These are phyloP conservation scores for Leccinum pachyderme DNA, from an alignment of 1,284 basidiomycete species.

Conservation along the genomic window DNA sequence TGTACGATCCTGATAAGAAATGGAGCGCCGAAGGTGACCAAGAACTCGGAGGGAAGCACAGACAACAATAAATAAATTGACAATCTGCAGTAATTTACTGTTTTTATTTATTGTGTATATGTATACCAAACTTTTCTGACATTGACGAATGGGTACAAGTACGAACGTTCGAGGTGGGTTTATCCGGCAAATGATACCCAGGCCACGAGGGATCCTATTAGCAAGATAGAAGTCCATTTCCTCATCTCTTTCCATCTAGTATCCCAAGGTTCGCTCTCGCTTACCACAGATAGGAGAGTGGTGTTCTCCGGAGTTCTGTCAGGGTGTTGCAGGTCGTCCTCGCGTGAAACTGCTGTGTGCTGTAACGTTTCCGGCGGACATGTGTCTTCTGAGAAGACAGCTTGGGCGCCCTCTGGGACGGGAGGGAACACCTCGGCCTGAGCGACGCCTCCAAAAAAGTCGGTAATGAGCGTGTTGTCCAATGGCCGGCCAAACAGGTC, in stretches of 20 bases:
- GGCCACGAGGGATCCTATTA: constrained; percentile 25
- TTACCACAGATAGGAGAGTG: not conserved
- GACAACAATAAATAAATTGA: not conserved
- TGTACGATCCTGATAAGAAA: constrained; percentile 32
- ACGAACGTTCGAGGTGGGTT: not conserved
- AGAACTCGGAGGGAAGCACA: not conserved
- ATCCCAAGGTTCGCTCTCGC: constrained; percentile 15
- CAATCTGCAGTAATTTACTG: not conserved
- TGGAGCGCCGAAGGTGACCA: constrained; percentile 23
- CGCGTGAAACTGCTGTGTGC: not conserved
- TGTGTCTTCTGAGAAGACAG: not conserved
- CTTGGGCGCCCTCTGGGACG: constrained; percentile 2
- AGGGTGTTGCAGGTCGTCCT: not conserved
- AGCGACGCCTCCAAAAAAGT: constrained; percentile 94
- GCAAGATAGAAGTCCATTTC: constrained; percentile 30
- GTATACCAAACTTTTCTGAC: not conserved
- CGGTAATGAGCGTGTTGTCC: constrained; percentile 77
- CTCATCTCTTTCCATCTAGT: constrained; percentile 24
- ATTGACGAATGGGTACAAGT: not conserved
- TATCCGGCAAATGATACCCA: constrained; percentile 31
- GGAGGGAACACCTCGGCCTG: constrained; percentile 64
- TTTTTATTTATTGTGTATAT: not conserved
- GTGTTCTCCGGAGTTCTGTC: not conserved
- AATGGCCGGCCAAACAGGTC: constrained; percentile 79
- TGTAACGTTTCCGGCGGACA: not conserved